Evolutionary conservation across 2,329 filamentous ascomycete species (phyloP).

Genomic region (Lasiodiplodia citricola): DNA sequence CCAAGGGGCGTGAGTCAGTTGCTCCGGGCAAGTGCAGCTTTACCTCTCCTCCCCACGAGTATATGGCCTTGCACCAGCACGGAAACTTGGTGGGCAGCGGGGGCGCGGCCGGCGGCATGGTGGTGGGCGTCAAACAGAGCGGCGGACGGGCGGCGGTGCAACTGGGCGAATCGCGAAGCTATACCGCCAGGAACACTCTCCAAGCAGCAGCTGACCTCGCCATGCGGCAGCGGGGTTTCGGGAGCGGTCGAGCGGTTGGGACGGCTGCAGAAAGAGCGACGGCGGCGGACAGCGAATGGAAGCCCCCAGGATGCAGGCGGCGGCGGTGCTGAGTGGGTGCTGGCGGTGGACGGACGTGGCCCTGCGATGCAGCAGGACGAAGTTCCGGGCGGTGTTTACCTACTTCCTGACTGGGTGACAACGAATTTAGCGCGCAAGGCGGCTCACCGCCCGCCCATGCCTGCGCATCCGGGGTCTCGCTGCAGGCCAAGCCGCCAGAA

Average conservation of each 20-base stretch:
- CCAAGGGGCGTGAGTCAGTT: conserved; percentile 23
- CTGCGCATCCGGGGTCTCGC: background rate
- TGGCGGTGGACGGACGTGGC: background rate
- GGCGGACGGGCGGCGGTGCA: background rate
- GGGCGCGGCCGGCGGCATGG: conserved; percentile 54
- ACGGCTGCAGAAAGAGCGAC: conserved; percentile 4
- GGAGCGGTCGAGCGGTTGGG: background rate
- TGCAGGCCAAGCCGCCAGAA: background rate
- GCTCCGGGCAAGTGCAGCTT: background rate
- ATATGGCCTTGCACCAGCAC: conserved; percentile 89
- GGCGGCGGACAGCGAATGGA: conserved; percentile 10
- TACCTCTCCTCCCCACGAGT: conserved; percentile 88
- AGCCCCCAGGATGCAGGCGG: conserved; percentile 12
- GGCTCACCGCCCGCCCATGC: conserved; percentile 14
- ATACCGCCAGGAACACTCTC: conserved; percentile 4
- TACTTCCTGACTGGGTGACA: conserved; percentile 24
- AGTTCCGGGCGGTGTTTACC: conserved; percentile 23
- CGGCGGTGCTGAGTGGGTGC: background rate
- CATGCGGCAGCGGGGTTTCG: conserved; percentile 6
- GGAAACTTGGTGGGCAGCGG: conserved; percentile 78
- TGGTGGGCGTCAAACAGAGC: background rate
- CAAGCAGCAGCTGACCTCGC: conserved; percentile 5
- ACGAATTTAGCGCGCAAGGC: background rate
- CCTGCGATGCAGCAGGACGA: conserved; percentile 17
- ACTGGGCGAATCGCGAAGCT: conserved; percentile 8